Percentiles rank a stretch among this genome's conserved stretches.
Conservation (phyloP, 768 basidiomycete genomes). For the Boletus coccyginus region DNA sequence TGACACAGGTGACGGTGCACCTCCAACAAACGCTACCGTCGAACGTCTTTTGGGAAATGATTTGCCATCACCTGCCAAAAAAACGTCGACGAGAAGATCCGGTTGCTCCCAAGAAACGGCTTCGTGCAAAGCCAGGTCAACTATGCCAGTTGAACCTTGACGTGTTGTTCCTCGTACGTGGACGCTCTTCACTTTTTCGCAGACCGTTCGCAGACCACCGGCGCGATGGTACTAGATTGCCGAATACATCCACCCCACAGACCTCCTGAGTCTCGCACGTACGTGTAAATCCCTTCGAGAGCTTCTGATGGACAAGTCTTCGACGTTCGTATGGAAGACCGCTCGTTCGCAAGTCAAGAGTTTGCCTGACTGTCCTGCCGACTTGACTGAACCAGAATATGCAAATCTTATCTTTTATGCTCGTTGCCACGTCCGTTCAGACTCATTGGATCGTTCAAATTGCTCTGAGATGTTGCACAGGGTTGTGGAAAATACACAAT, state of each 20-base stretch:
- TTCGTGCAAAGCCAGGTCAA: not conserved
- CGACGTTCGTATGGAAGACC: conserved; percentile 26
- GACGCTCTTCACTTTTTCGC: not conserved
- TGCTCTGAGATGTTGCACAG: not conserved
- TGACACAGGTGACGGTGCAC: not conserved
- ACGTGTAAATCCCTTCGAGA: conserved; percentile 37
- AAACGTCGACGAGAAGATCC: not conserved
- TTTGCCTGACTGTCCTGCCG: conserved; percentile 41
- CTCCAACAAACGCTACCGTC: not conserved
- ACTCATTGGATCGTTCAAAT: not conserved
- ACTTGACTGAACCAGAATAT: conserved; percentile 43
- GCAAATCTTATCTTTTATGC: conserved; percentile 37
- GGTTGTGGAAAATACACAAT: conserved; percentile 1
- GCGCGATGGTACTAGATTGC: conserved; percentile 33
- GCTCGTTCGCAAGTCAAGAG: conserved; percentile 32
- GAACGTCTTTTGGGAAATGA: not conserved
- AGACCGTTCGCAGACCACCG: not conserved
- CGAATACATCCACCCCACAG: conserved; percentile 34
- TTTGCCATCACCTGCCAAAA: not conserved
- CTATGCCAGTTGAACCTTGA: conserved; percentile 12
- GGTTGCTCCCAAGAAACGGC: not conserved
- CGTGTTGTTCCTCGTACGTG: conserved; percentile 7
- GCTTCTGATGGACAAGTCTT: conserved; percentile 31
- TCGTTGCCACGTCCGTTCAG: conserved; percentile 16
- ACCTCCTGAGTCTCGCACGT: conserved; percentile 34